Evolutionary conservation across 768 basidiomycete species (phyloP), one percentile per base, ranked within the genome.

Genomic region (Neoboletus brunneissimus): DNA sequence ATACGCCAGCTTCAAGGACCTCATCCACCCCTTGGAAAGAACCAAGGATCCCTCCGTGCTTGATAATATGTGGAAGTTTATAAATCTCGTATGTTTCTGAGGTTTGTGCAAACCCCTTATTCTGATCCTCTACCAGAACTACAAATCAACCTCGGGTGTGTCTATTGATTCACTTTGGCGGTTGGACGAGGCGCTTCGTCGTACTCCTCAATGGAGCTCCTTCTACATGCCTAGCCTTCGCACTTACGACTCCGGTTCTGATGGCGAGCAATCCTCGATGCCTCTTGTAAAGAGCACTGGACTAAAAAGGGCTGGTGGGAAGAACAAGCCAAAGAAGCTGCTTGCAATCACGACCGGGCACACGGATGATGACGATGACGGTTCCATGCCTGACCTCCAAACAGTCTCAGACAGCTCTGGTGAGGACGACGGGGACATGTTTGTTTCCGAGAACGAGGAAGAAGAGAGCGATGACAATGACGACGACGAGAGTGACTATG

Each of bases 351-450:
- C 78, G n/a, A 71, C 77, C 43, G 82, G 77, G 3, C 60, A 13
- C 23, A 56, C 5, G 15, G 73, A 74, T 45, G 77, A 73, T 10
- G 76, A 73, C 9, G 77, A 77, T 54, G 70, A 80, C 51, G 72
- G 63, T 51, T 86, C 85, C 9, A 87, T 91, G 86, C 90, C 90
- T 3, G 77, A 67, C 0, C 76, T 91, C 32, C 80, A 85, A 62
- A 82, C 81, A 25, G 81, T 87, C 13, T 88, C 88, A 8, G 83
- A 85, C 51, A 80, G 80, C 3, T 79, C 81, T 3, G 81, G 79
- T 9, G 71, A 70, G 12, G 59, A 64, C 8, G 74, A 80, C 12
- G 75, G 73, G 4, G 78, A 81, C 10, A 25, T 51, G 13, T 48
- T 48, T 16, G 55, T 54, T 23, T 59, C 57, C 22, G 75, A 74